Conservation (phyloP, 2,329 filamentous ascomycete species). For the Exophiala alcalophila region DNA sequence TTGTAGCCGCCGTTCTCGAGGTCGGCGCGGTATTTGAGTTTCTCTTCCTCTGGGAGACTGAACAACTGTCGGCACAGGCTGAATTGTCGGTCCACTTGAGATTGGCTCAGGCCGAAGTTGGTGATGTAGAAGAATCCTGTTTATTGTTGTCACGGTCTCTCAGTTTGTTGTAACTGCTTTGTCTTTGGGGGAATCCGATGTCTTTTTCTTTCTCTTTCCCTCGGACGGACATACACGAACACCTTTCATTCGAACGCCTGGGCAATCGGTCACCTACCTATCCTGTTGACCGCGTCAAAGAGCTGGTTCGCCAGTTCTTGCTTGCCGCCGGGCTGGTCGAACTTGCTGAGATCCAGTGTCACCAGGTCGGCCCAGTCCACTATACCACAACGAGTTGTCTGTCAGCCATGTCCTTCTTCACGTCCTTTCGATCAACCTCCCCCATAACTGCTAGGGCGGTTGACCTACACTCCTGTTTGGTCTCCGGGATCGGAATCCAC, state of each 20-base stretch:
- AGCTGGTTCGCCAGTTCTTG: conserved; percentile 53
- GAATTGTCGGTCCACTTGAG: conserved; percentile 59
- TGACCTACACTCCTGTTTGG: conserved; percentile 18
- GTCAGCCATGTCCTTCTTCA: conserved; percentile 4
- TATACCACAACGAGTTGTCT: not conserved
- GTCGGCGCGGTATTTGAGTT: conserved; percentile 54
- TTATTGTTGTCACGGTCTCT: not conserved
- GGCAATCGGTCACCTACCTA: too few species aligned
- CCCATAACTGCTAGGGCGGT: not conserved
- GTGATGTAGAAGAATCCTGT: conserved; percentile 61
- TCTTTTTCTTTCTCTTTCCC: too few species aligned
- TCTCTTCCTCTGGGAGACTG: conserved; percentile 55
- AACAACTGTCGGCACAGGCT: conserved; percentile 58
- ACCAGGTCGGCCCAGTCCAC: conserved; percentile 30
- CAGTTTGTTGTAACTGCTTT: too few species aligned
- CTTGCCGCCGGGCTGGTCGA: conserved; percentile 54
- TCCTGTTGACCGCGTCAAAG: conserved; percentile 50
- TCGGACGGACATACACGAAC: too few species aligned
- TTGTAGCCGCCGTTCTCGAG: conserved; percentile 56
- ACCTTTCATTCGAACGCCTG: too few species aligned
- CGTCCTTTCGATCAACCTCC: not conserved
- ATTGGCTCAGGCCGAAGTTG: conserved; percentile 58
- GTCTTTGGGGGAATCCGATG: too few species aligned
- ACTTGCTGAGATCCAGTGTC: conserved; percentile 48
- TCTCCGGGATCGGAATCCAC: conserved; percentile 20